These are phyloP conservation scores for Kodamaea lidongshanica DNA, from an alignment of 805 yeast species.

Conservation along the genomic window DNA sequence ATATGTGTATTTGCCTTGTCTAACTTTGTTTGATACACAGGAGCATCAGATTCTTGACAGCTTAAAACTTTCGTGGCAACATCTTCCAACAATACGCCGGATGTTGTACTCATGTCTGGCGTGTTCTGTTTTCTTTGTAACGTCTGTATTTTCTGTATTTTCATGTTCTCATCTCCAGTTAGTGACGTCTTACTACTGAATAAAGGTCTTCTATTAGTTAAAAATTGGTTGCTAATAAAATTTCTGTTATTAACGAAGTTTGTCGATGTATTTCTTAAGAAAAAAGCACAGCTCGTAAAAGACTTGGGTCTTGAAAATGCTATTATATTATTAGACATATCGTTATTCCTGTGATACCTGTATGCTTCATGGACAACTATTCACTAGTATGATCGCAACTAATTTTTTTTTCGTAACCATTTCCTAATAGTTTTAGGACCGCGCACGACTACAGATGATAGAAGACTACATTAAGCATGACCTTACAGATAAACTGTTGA, in stretches of 20 bases:
- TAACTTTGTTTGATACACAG: slow-evolving; percentile 15
- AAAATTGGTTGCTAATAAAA: slow-evolving; percentile 28
- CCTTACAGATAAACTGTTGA: too few relatives aligned
- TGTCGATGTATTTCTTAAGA: slow-evolving; percentile 31
- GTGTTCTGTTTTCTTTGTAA: too few relatives aligned
- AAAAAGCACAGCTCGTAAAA: slow-evolving; percentile 26
- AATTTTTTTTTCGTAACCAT: slow-evolving; percentile 5
- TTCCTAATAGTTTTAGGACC: not conserved
- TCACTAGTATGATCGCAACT: not conserved
- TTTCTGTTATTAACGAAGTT: slow-evolving; percentile 22
- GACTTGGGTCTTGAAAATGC: slow-evolving; percentile 13
- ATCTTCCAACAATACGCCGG: slow-evolving; percentile 21
- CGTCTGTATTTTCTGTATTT: too few relatives aligned
- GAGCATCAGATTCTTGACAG: slow-evolving; percentile 37
- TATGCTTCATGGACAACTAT: slow-evolving; percentile 1
- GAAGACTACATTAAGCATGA: too few relatives aligned
- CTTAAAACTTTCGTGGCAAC: slow-evolving; percentile 41
- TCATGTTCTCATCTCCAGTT: not conserved
- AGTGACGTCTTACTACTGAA: not conserved
- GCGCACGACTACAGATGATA: slow-evolving; percentile 6
- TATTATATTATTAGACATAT: slow-evolving; percentile 16
- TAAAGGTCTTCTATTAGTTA: slow-evolving; percentile 8
- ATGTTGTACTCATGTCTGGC: slow-evolving; percentile 1
- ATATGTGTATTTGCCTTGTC: slow-evolving; percentile 18
- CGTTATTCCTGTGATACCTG: not conserved